Percentiles rank a stretch among this genome's conserved stretches.
phyloP scores from a whole-genome alignment of 306 rosid species.

The Prosopis cineraria region DNA sequence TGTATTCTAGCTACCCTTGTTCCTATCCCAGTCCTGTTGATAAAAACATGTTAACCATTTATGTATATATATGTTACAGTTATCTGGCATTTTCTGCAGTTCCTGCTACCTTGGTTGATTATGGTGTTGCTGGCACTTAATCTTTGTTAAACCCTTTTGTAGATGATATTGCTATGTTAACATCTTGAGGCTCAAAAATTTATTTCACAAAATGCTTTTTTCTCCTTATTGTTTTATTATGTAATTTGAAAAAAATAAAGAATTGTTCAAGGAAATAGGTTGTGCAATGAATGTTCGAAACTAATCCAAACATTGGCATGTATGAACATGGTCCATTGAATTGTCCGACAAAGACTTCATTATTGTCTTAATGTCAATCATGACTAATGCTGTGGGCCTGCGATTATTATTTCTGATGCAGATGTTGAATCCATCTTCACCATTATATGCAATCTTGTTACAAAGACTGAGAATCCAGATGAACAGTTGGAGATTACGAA shows the following conservation, averaged over 20 bases:
- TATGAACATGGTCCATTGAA: background rate
- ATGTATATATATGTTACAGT: background rate
- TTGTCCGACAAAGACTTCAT: too few species aligned
- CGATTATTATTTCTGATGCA: slow-evolving; percentile 34
- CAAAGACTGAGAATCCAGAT: slow-evolving; percentile 69
- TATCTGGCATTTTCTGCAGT: slow-evolving; percentile 1
- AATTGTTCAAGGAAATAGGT: background rate
- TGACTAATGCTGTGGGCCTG: background rate
- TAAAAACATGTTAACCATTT: slow-evolving; percentile 12
- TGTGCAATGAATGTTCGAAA: background rate
- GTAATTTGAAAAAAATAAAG: background rate
- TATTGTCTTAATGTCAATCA: background rate
- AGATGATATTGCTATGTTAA: background rate
- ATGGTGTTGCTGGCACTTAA: background rate
- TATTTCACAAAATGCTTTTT: background rate
- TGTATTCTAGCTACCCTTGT: background rate
- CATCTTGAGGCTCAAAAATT: background rate
- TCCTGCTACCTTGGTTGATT: slow-evolving; percentile 8
- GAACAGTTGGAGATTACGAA: slow-evolving; percentile 79
- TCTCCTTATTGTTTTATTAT: slow-evolving; percentile 11
- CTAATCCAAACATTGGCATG: background rate
- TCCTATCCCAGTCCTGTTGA: background rate
- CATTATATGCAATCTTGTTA: slow-evolving; percentile 81
- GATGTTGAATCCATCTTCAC: slow-evolving; percentile 88
- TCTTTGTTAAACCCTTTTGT: slow-evolving; percentile 16